Conservation (phyloP, 2,329 filamentous ascomycete species). For the Aspergillus hiratsukae region DNA sequence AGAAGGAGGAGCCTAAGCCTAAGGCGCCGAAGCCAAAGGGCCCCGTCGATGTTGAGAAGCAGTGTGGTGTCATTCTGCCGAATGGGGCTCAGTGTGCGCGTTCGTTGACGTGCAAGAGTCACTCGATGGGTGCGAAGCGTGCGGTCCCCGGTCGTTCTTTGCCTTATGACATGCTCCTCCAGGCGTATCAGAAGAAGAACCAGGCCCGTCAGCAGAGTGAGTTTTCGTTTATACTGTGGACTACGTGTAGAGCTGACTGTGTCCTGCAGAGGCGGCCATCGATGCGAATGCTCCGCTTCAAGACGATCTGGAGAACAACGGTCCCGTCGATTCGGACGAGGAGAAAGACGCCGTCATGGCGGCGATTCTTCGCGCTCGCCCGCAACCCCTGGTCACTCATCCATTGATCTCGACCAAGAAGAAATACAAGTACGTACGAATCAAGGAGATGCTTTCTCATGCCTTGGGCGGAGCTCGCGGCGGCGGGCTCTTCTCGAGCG, state of each 20-base stretch:
- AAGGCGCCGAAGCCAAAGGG: slow-evolving; percentile 84
- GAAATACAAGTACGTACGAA: slow-evolving; percentile 59
- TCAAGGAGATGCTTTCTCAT: slow-evolving; percentile 60
- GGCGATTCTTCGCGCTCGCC: slow-evolving; percentile 68
- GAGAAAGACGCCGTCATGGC: slow-evolving; percentile 87
- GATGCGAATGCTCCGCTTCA: slow-evolving; percentile 89
- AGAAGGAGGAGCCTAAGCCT: slow-evolving; percentile 84
- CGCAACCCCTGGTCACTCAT: slow-evolving; percentile 70
- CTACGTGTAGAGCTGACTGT: slow-evolving; percentile 6
- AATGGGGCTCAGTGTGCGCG: slow-evolving; percentile 85
- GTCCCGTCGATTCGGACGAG: slow-evolving; percentile 88
- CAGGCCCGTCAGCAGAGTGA: slow-evolving; percentile 96
- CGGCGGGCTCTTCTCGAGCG: slow-evolving; percentile 42
- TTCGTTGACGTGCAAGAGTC: slow-evolving; percentile 88
- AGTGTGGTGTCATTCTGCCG: slow-evolving; percentile 81
- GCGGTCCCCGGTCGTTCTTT: slow-evolving; percentile 80
- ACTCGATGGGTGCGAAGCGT: slow-evolving; percentile 91
- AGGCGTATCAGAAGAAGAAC: slow-evolving; percentile 93
- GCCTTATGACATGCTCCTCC: slow-evolving; percentile 87
- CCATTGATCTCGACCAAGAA: slow-evolving; percentile 45
- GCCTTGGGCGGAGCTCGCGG: slow-evolving; percentile 51
- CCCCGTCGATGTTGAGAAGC: slow-evolving; percentile 87
- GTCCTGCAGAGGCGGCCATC: slow-evolving; percentile 72
- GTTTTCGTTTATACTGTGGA: background rate
- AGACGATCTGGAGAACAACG: slow-evolving; percentile 76